Percentiles rank a stretch among this genome's conserved stretches.
Conservation (phyloP, 2,329 filamentous ascomycete species). For the Colletotrichum sansevieriae region DNA sequence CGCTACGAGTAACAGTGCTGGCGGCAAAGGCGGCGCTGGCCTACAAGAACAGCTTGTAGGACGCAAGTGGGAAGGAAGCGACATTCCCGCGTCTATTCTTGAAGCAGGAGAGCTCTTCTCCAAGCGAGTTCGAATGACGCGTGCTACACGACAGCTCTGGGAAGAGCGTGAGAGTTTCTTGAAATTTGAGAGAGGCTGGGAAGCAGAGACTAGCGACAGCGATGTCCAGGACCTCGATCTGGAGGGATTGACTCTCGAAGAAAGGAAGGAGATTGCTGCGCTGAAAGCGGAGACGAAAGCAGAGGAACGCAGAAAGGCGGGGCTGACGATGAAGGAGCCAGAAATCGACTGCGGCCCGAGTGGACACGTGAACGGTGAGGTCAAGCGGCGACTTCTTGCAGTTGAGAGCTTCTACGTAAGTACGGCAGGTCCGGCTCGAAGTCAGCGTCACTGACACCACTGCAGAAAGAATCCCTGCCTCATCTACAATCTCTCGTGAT, state of each 20-base stretch:
- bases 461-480: conserved; percentile 79
- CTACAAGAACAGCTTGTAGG: conserved; percentile 85
- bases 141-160: conserved; percentile 94
- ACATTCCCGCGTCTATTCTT: conserved; percentile 93
- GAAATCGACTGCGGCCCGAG: conserved; percentile 64
- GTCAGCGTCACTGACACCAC: conserved; percentile 42
- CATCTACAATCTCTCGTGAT: conserved; percentile 94
- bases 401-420: conserved; percentile 90
- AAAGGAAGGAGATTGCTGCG: conserved; percentile 57
- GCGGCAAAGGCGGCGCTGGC: conserved; percentile 87
- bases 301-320: conserved; percentile 44
- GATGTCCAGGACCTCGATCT: conserved; percentile 64
- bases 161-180: conserved; percentile 92
- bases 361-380: conserved; percentile 63
- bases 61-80: conserved; percentile 91
- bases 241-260: conserved; percentile 57
- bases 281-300: conserved; percentile 56
- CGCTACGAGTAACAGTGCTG: conserved; percentile 87
- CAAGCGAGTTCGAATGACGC: conserved; percentile 88
- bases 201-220: conserved; percentile 62
- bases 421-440: conserved; percentile 43
- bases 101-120: conserved; percentile 96
- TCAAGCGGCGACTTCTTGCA: conserved; percentile 74
- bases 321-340: conserved; percentile 47
- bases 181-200: conserved; percentile 93